Evolutionary conservation across 2,329 filamentous ascomycete genomes (phyloP), one percentile per base, ranked within the genome.

Genomic region (Fusarium brevicatenulatum): DNA sequence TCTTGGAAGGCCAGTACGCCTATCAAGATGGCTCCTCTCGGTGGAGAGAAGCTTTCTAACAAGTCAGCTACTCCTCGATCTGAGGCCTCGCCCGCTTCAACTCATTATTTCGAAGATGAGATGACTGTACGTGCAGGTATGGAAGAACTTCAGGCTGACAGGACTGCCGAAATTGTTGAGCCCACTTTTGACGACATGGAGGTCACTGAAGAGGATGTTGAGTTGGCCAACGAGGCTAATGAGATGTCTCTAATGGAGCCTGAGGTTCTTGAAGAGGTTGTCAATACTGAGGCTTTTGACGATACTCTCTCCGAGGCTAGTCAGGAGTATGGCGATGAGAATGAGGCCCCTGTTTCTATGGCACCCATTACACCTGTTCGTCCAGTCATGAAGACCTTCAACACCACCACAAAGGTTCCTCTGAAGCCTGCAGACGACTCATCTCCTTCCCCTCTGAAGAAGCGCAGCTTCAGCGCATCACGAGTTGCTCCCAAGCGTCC

Each of bases 401-500:
- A 93, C 80, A 95, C 93, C 1, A 90, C 93, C 1, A 93, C 91
- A 32, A 95, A 95, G 81, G 90, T 95, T 9, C 92, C 93, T 4
- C 82, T 95, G 44, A 94, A 93, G 80, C 85, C 90, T 7, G 90
- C 91, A 30, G 91, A 89, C 76, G 81, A 92, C 78, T 82, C 87
- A 76, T 83, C 88, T 59, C 81, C 87, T 39, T 82, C 83, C 63
- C 80, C 85, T 68, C 73, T 81, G 50, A 88, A 86, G 78, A 85
- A 85, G 72, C 85, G 85, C 37, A 86, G 87, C 73, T 83, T 85
- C 69, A 89, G 86, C 63, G 85, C 82, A 25, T 86, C 87, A 0
- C 85, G 85, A 39, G 79, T 86, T 23, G 83, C 86, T 4, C 77
- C 81, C 43, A 81, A 83, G 65, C 83, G 86, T 34, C 85, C 85